phyloP scores from a whole-genome alignment of 139 green algal species.

The Chlorella sp. region DNA sequence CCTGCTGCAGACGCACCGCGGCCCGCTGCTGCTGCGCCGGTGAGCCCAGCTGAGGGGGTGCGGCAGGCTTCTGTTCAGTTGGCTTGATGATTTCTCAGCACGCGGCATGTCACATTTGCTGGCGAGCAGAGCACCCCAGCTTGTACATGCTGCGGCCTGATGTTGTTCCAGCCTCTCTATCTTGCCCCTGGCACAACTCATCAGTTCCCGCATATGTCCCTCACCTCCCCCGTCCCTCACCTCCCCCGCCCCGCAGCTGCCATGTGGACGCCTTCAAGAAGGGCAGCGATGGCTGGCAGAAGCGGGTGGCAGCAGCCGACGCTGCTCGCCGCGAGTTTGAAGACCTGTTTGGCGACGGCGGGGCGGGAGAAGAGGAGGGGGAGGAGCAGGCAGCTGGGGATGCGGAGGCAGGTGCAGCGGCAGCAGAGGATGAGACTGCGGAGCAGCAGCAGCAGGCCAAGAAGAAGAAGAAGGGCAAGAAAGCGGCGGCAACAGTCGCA shows the following conservation, averaged over 20 bases:
- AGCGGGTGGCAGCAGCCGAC: constrained; percentile 7
- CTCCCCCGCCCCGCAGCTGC: constrained; percentile 29
- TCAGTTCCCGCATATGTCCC: too few relatives aligned
- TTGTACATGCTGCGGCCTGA: too few relatives aligned
- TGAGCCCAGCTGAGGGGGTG: background rate
- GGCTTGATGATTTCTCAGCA: too few relatives aligned
- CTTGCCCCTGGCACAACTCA: too few relatives aligned
- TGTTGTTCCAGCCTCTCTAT: too few relatives aligned
- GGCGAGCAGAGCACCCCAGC: too few relatives aligned
- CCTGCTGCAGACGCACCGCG: constrained; percentile 34
- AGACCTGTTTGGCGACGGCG: constrained; percentile 34
- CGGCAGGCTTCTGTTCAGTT: too few relatives aligned
- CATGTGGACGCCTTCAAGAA: constrained; percentile 49
- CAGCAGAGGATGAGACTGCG: too few relatives aligned
- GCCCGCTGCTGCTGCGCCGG: constrained; percentile 43
- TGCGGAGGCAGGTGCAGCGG: background rate
- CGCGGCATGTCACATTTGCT: too few relatives aligned
- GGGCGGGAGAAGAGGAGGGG: background rate
- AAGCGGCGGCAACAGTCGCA: background rate
- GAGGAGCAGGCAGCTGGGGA: background rate
- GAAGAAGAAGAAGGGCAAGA: background rate
- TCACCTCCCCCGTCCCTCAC: background rate
- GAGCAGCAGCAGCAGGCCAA: background rate
- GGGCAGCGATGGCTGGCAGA: constrained; percentile 29
- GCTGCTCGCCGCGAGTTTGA: constrained; percentile 43